Evolutionary conservation across 805 yeast genomes (phyloP).

Genomic region (Scheffersomyces lignosus): DNA sequence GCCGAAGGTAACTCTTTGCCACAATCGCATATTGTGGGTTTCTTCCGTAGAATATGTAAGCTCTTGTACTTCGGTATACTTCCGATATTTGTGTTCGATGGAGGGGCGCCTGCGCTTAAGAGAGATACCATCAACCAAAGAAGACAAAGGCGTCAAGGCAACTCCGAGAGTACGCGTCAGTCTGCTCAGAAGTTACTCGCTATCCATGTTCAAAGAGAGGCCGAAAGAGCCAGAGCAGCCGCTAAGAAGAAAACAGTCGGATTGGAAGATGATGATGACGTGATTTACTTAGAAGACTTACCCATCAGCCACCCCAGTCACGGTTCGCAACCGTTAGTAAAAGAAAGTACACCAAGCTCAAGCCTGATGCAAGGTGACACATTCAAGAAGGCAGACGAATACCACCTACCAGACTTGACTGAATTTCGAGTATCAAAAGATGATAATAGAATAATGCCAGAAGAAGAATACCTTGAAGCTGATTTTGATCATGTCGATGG

Average conservation of each 20-base stretch:
- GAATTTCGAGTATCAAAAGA: conserved; percentile 50
- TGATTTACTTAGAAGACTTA: conserved; percentile 26
- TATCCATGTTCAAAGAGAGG: conserved; percentile 65
- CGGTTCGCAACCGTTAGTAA: neutral
- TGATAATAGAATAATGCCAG: conserved; percentile 75
- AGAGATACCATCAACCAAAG: conserved; percentile 74
- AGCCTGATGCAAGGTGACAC: neutral
- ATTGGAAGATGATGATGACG: conserved; percentile 12
- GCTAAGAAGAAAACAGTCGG: conserved; percentile 3
- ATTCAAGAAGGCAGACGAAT: conserved; percentile 72
- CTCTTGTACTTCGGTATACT: conserved; percentile 79
- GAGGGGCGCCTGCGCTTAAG: conserved; percentile 87
- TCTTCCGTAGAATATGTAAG: conserved; percentile 90
- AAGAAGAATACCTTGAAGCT: conserved; percentile 62
- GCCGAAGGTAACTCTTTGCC: conserved; percentile 72
- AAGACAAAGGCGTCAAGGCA: conserved; percentile 70
- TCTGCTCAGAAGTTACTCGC: conserved; percentile 84
- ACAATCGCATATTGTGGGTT: conserved; percentile 92
- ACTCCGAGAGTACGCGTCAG: conserved; percentile 63
- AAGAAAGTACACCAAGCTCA: neutral
- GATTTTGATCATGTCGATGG: conserved; percentile 58
- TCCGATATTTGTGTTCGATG: conserved; percentile 94
- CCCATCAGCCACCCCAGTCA: conserved; percentile 19
- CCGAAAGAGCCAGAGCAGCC: conserved; percentile 24
- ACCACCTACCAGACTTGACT: conserved; percentile 73